Evolutionary conservation across 768 basidiomycete genomes (phyloP).

Genomic region (Termitomyces sp.): DNA sequence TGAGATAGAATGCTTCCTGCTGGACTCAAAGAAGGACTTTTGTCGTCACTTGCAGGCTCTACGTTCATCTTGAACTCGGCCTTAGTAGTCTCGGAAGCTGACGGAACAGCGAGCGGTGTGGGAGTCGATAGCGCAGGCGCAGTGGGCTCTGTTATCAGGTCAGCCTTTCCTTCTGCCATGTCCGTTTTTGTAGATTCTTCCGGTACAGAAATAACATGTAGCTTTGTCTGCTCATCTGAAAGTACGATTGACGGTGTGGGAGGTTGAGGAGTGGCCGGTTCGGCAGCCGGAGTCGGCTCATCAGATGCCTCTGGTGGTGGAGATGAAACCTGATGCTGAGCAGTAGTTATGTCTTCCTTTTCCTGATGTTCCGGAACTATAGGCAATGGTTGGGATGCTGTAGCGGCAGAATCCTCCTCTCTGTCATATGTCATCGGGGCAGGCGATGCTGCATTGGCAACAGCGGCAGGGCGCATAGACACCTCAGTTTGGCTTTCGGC

Average conservation of each 20-base stretch:
- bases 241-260: slow-evolving; percentile 8
- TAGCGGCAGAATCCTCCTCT: neutral
- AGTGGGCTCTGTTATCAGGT: neutral
- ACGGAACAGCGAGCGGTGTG: neutral
- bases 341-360: neutral
- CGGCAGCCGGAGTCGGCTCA: neutral
- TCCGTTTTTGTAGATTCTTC: neutral
- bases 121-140: neutral
- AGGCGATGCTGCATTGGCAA: slow-evolving; percentile 13
- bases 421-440: neutral
- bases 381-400: neutral
- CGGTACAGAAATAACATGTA: neutral
- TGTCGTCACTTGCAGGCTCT: neutral
- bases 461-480: slow-evolving; percentile 10
- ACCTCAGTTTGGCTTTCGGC: slow-evolving; percentile 23
- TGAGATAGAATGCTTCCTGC: neutral
- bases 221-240: neutral
- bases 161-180: neutral
- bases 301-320: neutral
- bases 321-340: neutral
- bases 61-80: no score
- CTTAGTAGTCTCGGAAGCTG: neutral
- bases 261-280: neutral
- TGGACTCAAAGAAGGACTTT: neutral
- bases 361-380: neutral